Evolutionary conservation across 2,329 filamentous ascomycete genomes (phyloP).

Genomic region (Aspergillus vadensis): DNA sequence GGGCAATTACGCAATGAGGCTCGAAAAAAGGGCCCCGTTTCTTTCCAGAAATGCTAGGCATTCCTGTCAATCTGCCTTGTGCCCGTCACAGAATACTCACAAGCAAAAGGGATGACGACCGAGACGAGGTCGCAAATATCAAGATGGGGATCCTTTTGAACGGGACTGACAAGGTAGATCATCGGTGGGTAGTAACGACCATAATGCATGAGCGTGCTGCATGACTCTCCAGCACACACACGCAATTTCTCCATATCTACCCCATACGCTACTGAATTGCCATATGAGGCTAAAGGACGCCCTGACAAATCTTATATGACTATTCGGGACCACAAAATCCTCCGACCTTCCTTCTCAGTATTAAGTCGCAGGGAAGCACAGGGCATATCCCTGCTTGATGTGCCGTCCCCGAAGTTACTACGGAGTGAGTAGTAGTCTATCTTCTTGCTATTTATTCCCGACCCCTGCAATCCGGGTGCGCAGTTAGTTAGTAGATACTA

Average conservation of each 20-base stretch:
- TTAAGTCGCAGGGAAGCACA: neutral
- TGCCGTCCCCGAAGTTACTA: neutral
- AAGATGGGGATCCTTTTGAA: neutral
- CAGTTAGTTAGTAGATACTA: neutral
- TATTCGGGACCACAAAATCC: neutral
- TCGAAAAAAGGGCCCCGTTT: neutral
- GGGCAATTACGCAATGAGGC: neutral
- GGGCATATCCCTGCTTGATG: neutral
- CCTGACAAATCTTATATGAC: constrained; percentile 5
- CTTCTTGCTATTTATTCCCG: no score
- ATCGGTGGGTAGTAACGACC: constrained; percentile 1
- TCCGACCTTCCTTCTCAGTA: neutral
- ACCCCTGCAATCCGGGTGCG: no score
- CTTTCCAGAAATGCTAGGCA: neutral
- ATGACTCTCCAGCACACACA: neutral
- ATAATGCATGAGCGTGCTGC: neutral
- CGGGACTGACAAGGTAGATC: constrained; percentile 4
- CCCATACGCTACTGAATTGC: constrained; percentile 8
- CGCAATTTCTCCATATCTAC: constrained; percentile 2
- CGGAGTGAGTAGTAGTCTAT: no score
- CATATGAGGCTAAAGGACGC: neutral
- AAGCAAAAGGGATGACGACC: neutral
- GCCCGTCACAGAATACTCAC: neutral
- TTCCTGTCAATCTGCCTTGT: neutral
- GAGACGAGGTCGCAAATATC: neutral